These are phyloP conservation scores for Bothriochloa decipiens DNA, from an alignment of 176 grass and related monocot genomes.

Conservation along the genomic window DNA sequence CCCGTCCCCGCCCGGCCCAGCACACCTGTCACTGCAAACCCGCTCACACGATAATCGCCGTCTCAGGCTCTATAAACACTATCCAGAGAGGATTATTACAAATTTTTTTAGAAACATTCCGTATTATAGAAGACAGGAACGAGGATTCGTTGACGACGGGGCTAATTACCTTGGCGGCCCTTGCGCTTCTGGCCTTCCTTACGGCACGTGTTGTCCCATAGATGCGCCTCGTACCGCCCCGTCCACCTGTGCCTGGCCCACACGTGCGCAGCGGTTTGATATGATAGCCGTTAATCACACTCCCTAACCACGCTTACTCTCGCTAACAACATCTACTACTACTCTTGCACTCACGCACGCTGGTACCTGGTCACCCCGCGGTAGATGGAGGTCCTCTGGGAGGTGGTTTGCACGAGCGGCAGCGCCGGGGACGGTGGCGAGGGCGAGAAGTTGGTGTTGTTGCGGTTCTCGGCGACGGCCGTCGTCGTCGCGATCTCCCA, in stretches of 20 bases:
- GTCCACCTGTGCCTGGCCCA: constrained; percentile 87
- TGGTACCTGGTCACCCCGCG: constrained; percentile 83
- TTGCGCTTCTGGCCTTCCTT: constrained; percentile 83
- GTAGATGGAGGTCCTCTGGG: constrained; percentile 66
- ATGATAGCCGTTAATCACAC: constrained; percentile 23
- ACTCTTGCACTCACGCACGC: background rate
- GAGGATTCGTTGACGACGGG: background rate
- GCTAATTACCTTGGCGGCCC: constrained; percentile 74
- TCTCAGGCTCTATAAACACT: background rate
- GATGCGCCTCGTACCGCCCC: constrained; percentile 82
- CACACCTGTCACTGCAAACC: background rate
- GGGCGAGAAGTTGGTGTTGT: constrained; percentile 17
- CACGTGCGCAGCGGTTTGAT: constrained; percentile 35
- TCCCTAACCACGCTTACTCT: constrained; percentile 33
- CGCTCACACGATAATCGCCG: background rate
- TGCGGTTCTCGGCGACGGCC: constrained; percentile 2
- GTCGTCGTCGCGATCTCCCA: background rate
- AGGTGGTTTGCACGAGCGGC: constrained; percentile 17
- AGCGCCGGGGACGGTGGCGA: constrained; percentile 17
- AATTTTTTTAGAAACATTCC: too few relatives aligned
- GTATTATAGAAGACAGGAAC: background rate
- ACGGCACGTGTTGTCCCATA: constrained; percentile 92
- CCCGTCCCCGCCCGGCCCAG: background rate
- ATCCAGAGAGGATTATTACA: background rate
- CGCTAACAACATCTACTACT: background rate